Percentiles rank a stretch among this genome's conserved stretches.
These are phyloP conservation scores for Colletotrichum sp. DNA, from an alignment of 2,329 filamentous ascomycete genomes.

Conservation along the genomic window DNA sequence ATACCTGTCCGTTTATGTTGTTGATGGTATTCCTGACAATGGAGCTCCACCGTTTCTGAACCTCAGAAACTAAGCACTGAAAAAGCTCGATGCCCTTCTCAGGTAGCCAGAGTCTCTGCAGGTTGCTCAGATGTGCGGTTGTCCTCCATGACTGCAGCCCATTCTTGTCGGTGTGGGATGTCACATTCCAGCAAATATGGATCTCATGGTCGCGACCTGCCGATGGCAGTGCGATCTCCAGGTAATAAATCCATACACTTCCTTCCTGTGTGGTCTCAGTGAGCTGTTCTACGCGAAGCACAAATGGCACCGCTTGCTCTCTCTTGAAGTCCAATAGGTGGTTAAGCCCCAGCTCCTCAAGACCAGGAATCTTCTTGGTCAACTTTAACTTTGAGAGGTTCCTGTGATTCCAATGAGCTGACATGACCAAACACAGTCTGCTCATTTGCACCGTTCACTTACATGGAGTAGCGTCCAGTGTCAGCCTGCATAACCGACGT, in stretches of 20 bases:
- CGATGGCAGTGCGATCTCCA: not conserved
- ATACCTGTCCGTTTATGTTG: not conserved
- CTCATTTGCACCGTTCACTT: not conserved
- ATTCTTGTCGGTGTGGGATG: not conserved
- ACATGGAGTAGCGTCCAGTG: not conserved
- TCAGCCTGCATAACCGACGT: not conserved
- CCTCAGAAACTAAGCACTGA: not conserved
- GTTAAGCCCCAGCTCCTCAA: not conserved
- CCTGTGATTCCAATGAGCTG: not conserved
- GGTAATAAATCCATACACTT: not conserved
- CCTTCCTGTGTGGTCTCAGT: not conserved
- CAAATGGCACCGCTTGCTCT: not conserved
- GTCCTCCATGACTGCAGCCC: not conserved
- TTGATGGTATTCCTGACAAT: not conserved
- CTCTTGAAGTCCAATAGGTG: not conserved
- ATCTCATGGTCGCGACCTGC: not conserved
- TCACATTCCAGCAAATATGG: not conserved
- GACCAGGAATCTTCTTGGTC: not conserved
- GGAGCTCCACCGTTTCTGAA: not conserved
- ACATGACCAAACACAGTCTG: rapidly evolving
- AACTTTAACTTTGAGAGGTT: not conserved
- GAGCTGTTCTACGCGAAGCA: not conserved
- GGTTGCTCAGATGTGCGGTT: not conserved
- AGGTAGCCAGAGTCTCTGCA: not conserved
- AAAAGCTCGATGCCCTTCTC: not conserved